A percentile compares a stretch with the other conserved stretches of the same genome.
These are phyloP conservation scores for Eucalyptus marginata DNA, from an alignment of 345 rosid species.

Conservation along the genomic window DNA sequence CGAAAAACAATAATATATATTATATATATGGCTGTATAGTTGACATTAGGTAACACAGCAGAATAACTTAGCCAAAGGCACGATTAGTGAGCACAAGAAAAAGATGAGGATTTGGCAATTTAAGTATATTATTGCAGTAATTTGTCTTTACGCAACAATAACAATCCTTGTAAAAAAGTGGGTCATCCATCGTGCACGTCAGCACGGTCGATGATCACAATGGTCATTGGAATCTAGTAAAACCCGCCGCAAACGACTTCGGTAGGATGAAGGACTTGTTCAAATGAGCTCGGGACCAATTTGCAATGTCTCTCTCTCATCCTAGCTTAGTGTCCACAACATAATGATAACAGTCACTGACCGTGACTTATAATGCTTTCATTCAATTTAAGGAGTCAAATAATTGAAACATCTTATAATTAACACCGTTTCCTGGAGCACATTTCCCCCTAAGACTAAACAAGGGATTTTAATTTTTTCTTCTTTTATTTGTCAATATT, in stretches of 20 bases:
- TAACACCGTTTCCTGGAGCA: neutral
- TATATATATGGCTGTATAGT: too few relatives aligned
- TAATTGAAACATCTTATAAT: neutral
- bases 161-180: neutral
- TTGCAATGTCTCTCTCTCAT: neutral
- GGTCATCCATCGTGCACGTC: neutral
- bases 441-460: accelerated
- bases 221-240: neutral
- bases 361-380: neutral
- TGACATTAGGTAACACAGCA: neutral
- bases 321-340: neutral
- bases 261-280: neutral
- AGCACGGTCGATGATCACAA: neutral
- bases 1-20: neutral
- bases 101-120: neutral
- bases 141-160: neutral
- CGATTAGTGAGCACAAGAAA: neutral
- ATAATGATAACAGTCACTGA: neutral
- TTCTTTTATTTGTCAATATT: neutral
- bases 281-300: neutral
- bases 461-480: neutral
- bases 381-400: neutral
- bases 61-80: neutral
- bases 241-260: neutral
- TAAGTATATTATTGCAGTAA: neutral